phyloP scores from a whole-genome alignment of 176 grass and related monocot species.

The Lolium multiflorum region DNA sequence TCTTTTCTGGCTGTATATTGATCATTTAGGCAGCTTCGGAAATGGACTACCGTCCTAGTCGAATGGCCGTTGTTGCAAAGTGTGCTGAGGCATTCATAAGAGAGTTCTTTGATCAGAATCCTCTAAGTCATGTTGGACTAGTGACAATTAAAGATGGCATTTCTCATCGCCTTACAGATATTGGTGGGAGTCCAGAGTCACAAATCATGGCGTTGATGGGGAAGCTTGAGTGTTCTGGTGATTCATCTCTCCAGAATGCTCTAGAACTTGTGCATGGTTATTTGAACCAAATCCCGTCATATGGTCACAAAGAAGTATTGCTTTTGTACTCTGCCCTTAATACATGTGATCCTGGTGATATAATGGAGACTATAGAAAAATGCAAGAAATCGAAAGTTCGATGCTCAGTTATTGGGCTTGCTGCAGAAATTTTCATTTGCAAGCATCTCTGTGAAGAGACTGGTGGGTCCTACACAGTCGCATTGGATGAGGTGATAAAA shows the following conservation, averaged over 20 bases:
- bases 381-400: conserved; percentile 92
- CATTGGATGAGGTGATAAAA: conserved; percentile 77
- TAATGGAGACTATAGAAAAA: conserved; percentile 82
- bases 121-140: conserved; percentile 87
- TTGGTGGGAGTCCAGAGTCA: conserved; percentile 92
- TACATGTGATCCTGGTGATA: conserved; percentile 90
- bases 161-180: conserved; percentile 76
- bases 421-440: conserved; percentile 96
- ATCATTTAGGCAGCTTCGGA: conserved; percentile 87
- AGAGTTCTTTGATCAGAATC: conserved; percentile 99
- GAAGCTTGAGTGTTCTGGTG: conserved; percentile 93
- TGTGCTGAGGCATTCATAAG: conserved; percentile 81
- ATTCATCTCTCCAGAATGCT: conserved; percentile 92
- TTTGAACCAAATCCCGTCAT: conserved; percentile 82
- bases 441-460: conserved; percentile 94
- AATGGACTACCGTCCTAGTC: conserved; percentile 89
- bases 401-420: conserved; percentile 87
- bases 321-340: conserved; percentile 89
- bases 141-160: conserved; percentile 86
- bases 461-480: conserved; percentile 85
- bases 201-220: conserved; percentile 92
- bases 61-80: conserved; percentile 89
- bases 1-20: conserved; percentile 29
- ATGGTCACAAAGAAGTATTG: conserved; percentile 92
- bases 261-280: conserved; percentile 89